A percentile compares a stretch with the other conserved stretches of the same genome.
These are phyloP conservation scores for Mycena kentingensis DNA, from an alignment of 768 basidiomycete species.

Conservation along the genomic window DNA sequence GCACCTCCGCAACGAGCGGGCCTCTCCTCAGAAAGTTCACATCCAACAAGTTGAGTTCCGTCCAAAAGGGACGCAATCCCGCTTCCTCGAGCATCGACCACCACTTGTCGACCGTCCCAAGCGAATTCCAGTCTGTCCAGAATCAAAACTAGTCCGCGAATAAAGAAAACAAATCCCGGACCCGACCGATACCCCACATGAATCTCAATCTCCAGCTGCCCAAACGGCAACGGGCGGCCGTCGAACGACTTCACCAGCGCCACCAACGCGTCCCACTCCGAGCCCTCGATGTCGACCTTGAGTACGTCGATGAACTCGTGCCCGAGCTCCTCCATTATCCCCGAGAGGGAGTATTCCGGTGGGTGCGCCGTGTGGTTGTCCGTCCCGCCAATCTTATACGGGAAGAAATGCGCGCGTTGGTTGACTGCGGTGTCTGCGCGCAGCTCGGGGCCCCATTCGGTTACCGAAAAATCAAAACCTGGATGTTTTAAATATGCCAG, in stretches of 20 bases:
- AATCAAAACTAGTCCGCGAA: background rate
- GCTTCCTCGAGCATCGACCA: too few relatives aligned
- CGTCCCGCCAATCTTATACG: conserved; percentile 40
- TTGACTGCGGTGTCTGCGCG: conserved; percentile 28
- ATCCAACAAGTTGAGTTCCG: too few relatives aligned
- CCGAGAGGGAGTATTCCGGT: conserved; percentile 48
- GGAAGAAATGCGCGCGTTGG: conserved; percentile 44
- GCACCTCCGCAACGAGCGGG: too few relatives aligned
- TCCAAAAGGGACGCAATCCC: too few relatives aligned
- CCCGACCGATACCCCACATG: conserved; percentile 36
- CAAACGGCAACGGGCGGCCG: conserved; percentile 45
- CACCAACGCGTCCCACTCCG: conserved; percentile 46
- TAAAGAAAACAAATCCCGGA: conserved; percentile 25
- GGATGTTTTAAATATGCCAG: background rate
- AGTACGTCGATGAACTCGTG: conserved; percentile 5
- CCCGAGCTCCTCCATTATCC: conserved; percentile 48
- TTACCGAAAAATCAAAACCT: conserved; percentile 20
- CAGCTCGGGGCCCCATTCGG: conserved; percentile 31
- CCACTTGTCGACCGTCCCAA: conserved; percentile 43
- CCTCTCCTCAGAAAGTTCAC: too few relatives aligned
- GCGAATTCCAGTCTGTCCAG: conserved; percentile 33
- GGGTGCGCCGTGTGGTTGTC: conserved; percentile 38
- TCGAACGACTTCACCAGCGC: conserved; percentile 41
- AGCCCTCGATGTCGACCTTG: conserved; percentile 47
- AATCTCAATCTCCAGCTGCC: conserved; percentile 50